phyloP scores from a whole-genome alignment of 768 basidiomycete genomes.

The Mycena vitilis region DNA sequence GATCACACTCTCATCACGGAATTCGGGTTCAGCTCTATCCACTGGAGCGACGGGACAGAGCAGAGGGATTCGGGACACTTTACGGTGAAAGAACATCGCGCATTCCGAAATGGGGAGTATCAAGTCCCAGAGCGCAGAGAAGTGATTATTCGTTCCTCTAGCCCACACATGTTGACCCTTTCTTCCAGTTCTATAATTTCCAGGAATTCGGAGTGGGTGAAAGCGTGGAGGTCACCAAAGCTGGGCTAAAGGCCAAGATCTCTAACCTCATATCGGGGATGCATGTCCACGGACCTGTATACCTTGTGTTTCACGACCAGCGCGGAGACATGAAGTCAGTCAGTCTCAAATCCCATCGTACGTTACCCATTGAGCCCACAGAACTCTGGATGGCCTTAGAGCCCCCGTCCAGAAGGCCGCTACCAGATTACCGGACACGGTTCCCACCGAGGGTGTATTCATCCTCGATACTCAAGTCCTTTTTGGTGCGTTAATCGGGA shows the following conservation, averaged over 20 bases:
- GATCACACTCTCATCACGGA: slow-evolving; percentile 82
- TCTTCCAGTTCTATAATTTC: slow-evolving; percentile 62
- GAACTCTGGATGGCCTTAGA: too few species aligned
- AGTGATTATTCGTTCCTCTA: slow-evolving; percentile 48
- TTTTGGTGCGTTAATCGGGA: slow-evolving; percentile 58
- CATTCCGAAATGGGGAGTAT: slow-evolving; percentile 71
- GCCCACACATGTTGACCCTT: background rate
- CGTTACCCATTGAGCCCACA: too few species aligned
- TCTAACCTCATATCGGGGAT: slow-evolving; percentile 55
- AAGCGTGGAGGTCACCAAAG: slow-evolving; percentile 65
- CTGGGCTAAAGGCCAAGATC: slow-evolving; percentile 66
- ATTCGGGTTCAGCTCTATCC: slow-evolving; percentile 76
- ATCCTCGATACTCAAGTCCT: slow-evolving; percentile 64
- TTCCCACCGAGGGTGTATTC: slow-evolving; percentile 54
- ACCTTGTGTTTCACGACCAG: slow-evolving; percentile 85
- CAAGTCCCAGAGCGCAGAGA: slow-evolving; percentile 68
- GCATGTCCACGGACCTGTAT: slow-evolving; percentile 66
- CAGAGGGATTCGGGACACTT: slow-evolving; percentile 66
- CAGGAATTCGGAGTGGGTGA: slow-evolving; percentile 58
- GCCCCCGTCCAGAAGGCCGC: slow-evolving; percentile 37
- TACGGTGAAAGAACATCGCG: slow-evolving; percentile 70
- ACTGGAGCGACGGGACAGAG: slow-evolving; percentile 65
- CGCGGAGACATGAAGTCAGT: slow-evolving; percentile 80
- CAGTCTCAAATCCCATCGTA: background rate
- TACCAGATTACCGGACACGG: slow-evolving; percentile 56